Evolutionary conservation across 2,329 filamentous ascomycete species (phyloP).

Genomic region (Xylogone sp.): DNA sequence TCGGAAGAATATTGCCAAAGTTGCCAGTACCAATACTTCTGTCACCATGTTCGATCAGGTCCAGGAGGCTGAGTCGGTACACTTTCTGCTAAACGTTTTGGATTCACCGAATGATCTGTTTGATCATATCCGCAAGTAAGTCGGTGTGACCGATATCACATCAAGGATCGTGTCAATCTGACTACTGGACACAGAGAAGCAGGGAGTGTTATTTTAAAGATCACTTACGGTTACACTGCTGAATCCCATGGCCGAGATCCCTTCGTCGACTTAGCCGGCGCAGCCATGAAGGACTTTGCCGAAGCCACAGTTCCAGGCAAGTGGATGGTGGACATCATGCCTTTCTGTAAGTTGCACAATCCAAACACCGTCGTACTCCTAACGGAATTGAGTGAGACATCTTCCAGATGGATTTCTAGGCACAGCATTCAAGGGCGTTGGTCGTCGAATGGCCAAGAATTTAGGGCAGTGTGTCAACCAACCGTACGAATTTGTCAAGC

Average conservation of each 20-base stretch:
- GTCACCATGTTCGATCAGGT: constrained; percentile 35
- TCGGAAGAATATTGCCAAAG: constrained; percentile 41
- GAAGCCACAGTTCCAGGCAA: constrained; percentile 36
- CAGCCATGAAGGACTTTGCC: constrained; percentile 36
- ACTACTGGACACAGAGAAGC: constrained; percentile 28
- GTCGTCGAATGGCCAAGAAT: constrained; percentile 30
- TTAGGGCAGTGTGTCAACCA: constrained; percentile 29
- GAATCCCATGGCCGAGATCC: constrained; percentile 36
- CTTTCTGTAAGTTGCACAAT: constrained; percentile 29
- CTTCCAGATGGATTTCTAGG: constrained; percentile 43
- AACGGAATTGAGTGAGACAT: constrained; percentile 27
- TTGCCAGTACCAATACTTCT: constrained; percentile 38
- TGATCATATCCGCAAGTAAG: constrained; percentile 39
- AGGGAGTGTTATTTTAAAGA: constrained; percentile 37
- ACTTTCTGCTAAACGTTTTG: constrained; percentile 39
- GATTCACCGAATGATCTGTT: constrained; percentile 33
- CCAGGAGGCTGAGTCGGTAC: constrained; percentile 40
- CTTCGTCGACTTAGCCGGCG: constrained; percentile 37
- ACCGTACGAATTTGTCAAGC: constrained; percentile 40
- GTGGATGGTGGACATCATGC: constrained; percentile 43
- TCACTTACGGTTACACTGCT: constrained; percentile 42
- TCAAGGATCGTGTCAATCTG: constrained; percentile 1
- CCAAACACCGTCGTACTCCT: constrained; percentile 1
- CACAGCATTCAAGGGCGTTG: constrained; percentile 38
- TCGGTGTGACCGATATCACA: constrained; percentile 1